These are phyloP conservation scores for Cutaneotrichosporon curvatum DNA, from an alignment of 1,284 basidiomycete genomes.

Conservation along the genomic window DNA sequence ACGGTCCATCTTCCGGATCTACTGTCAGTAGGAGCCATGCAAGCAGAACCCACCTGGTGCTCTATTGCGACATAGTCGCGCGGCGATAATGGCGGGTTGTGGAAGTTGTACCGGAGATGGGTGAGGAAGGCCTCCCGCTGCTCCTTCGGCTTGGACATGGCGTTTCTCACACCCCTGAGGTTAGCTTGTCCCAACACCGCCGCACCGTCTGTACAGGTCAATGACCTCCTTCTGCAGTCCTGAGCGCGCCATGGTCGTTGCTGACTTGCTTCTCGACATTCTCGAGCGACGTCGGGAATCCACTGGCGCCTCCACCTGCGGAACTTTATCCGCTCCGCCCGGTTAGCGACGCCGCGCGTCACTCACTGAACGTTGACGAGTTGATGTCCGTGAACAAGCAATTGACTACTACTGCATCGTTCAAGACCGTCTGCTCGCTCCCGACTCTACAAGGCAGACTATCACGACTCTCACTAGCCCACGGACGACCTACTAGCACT, in stretches of 20 bases:
- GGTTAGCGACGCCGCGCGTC: slow-evolving; percentile 5
- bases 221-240: slow-evolving; percentile 45
- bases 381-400: too few species aligned
- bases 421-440: too few species aligned
- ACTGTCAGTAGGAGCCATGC: slow-evolving; percentile 19
- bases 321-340: background rate
- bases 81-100: slow-evolving; percentile 35
- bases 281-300: too few species aligned
- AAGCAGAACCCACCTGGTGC: slow-evolving; percentile 34
- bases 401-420: too few species aligned
- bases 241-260: slow-evolving; percentile 38
- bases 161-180: slow-evolving; percentile 33
- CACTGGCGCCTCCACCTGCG: background rate
- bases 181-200: background rate
- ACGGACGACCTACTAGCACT: background rate
- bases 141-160: slow-evolving; percentile 30
- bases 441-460: too few species aligned
- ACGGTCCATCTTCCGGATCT: slow-evolving; percentile 39
- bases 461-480: too few species aligned
- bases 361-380: background rate
- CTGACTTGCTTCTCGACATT: too few species aligned
- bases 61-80: slow-evolving; percentile 46
- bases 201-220: slow-evolving; percentile 32
- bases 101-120: slow-evolving; percentile 44
- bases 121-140: slow-evolving; percentile 32